A percentile compares a stretch with the other conserved stretches of the same genome.
phyloP scores from a whole-genome alignment of 140 eudicot genomes.

The Stevia rebaudiana region DNA sequence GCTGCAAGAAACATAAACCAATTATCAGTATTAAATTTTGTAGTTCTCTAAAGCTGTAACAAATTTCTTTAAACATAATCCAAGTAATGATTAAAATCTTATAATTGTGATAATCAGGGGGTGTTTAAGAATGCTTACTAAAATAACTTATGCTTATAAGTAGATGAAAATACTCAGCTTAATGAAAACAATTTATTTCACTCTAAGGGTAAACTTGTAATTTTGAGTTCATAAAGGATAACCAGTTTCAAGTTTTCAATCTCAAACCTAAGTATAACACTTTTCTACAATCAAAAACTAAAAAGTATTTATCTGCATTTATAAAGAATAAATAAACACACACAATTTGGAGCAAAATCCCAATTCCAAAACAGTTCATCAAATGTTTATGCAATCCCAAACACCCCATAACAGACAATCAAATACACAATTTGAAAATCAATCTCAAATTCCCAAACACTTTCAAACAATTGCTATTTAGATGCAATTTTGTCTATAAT shows the following conservation, averaged over 20 bases:
- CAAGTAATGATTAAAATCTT: neutral
- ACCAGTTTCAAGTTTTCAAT: no score
- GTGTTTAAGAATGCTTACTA: neutral
- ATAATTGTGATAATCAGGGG: neutral
- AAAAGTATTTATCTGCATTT: neutral
- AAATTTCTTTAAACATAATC: neutral
- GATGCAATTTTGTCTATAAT: neutral
- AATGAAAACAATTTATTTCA: neutral
- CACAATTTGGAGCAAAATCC: neutral
- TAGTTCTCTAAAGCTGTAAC: constrained; percentile 3
- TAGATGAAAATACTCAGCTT: neutral
- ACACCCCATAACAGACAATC: neutral
- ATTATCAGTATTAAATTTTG: neutral
- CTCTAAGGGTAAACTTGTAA: neutral
- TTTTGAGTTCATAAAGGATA: no score
- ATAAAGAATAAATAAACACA: no score
- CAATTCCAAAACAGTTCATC: no score
- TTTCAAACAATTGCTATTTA: neutral
- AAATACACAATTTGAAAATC: neutral
- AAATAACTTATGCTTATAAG: neutral
- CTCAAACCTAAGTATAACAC: neutral
- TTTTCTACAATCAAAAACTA: neutral
- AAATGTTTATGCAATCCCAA: neutral
- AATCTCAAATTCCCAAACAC: no score
- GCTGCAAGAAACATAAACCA: constrained; percentile 55